These are phyloP conservation scores for Aspergillus egyptiacus DNA, from an alignment of 495 filamentous ascomycete genomes.

Conservation along the genomic window DNA sequence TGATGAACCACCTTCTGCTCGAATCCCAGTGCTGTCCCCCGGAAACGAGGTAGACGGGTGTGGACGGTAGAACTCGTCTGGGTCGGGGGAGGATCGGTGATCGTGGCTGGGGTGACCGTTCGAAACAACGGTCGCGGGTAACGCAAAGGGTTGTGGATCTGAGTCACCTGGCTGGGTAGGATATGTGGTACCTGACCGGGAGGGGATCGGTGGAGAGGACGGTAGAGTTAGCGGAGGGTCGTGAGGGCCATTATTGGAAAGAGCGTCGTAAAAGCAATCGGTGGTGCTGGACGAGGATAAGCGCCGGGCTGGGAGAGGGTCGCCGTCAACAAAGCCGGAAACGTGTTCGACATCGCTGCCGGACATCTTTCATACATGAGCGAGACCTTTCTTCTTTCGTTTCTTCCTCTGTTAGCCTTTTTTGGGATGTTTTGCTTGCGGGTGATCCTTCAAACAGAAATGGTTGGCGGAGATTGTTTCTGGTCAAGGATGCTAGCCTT, in stretches of 20 bases:
- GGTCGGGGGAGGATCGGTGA: conserved; percentile 42
- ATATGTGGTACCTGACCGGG: conserved; percentile 26
- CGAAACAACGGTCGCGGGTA: conserved; percentile 20
- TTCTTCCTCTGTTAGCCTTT: conserved; percentile 5
- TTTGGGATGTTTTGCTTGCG: conserved; percentile 2
- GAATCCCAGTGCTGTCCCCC: conserved; percentile 22
- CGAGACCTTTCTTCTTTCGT: conserved; percentile 11
- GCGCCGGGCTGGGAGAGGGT: conserved; percentile 33
- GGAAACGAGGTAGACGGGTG: conserved; percentile 22
- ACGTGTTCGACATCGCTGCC: conserved; percentile 40
- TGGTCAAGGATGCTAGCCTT: conserved; percentile 27
- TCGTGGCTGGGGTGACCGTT: conserved; percentile 23
- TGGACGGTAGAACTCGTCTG: conserved; percentile 49
- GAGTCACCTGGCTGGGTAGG: conserved; percentile 20
- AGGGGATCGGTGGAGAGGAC: conserved; percentile 23
- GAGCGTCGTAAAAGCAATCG: conserved; percentile 26
- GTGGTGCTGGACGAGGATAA: conserved; percentile 31
- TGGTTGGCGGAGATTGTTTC: conserved; percentile 30
- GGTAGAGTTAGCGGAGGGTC: conserved; percentile 16
- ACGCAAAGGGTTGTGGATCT: conserved; percentile 19
- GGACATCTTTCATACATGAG: conserved; percentile 46
- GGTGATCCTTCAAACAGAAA: conserved; percentile 15
- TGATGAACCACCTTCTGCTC: conserved; percentile 23
- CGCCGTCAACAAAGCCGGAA: conserved; percentile 31
- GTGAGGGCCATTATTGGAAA: conserved; percentile 12